Percentiles rank a stretch among this genome's conserved stretches.
Conservation (phyloP, 2,329 filamentous ascomycete species). For the Graphium sp. region DNA sequence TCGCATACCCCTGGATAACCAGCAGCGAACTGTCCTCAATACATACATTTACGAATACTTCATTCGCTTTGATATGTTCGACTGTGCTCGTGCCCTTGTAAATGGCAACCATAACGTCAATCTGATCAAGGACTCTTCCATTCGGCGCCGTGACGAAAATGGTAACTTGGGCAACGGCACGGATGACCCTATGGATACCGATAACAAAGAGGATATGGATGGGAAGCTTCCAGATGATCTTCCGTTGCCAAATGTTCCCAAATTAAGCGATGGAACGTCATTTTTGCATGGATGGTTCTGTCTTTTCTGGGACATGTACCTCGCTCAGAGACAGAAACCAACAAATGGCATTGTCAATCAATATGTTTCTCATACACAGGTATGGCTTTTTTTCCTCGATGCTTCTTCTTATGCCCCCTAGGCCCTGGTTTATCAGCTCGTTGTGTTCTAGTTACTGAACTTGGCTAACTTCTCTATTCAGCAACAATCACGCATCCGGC, state of each 20-base stretch:
- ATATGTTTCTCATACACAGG: constrained; percentile 74
- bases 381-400: constrained; percentile 21
- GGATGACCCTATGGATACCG: constrained; percentile 67
- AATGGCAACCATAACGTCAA: constrained; percentile 50
- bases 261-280: constrained; percentile 49
- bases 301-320: constrained; percentile 92
- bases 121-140: constrained; percentile 51
- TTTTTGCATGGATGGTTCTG: constrained; percentile 98
- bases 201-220: constrained; percentile 62
- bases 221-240: constrained; percentile 64
- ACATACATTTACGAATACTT: constrained; percentile 91
- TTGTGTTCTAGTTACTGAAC: constrained; percentile 7
- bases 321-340: constrained; percentile 59
- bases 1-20: constrained; percentile 16
- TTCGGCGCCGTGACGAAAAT: constrained; percentile 48
- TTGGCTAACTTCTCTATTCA: too few species aligned
- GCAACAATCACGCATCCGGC: constrained; percentile 55
- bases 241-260: constrained; percentile 54
- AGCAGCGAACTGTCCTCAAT: constrained; percentile 47
- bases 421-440: constrained; percentile 5
- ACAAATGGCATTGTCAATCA: constrained; percentile 47
- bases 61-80: constrained; percentile 67
- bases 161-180: constrained; percentile 52
- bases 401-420: constrained; percentile 4
- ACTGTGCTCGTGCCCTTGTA: constrained; percentile 63